Evolutionary conservation across 805 yeast species (phyloP).

Genomic region (Kluyveromyces nonfermentans): DNA sequence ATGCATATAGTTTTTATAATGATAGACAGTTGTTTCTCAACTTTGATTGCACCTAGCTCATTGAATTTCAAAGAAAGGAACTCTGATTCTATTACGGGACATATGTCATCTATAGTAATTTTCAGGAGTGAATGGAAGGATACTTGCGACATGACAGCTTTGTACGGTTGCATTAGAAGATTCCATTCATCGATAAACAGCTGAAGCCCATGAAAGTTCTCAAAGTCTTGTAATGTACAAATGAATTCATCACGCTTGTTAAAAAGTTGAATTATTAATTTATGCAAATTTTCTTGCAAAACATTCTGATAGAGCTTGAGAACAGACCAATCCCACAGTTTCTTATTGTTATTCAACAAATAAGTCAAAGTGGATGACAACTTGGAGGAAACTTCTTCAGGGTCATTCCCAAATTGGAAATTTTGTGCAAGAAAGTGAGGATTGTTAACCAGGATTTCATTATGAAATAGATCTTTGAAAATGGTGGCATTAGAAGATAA

Average conservation of each 20-base stretch:
- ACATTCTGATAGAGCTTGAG: conserved; percentile 35
- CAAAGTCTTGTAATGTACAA: conserved; percentile 28
- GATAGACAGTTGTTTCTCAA: conserved; percentile 72
- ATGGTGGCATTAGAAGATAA: conserved; percentile 54
- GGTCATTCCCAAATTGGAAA: conserved; percentile 33
- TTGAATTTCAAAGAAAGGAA: conserved; percentile 63
- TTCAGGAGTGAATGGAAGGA: conserved; percentile 42
- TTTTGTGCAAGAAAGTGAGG: conserved; percentile 26
- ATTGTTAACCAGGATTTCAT: conserved; percentile 26
- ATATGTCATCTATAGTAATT: conserved; percentile 43
- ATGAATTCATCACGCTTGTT: conserved; percentile 19
- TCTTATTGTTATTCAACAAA: conserved; percentile 22
- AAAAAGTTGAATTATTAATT: conserved; percentile 36
- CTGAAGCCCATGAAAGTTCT: conserved; percentile 30
- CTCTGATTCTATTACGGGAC: conserved; percentile 52
- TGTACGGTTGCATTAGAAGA: conserved; percentile 53
- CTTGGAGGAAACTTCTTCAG: conserved; percentile 19
- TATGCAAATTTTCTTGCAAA: conserved; percentile 31
- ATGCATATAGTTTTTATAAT: conserved; percentile 68
- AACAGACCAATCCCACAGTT: conserved; percentile 31
- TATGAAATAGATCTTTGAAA: conserved; percentile 39
- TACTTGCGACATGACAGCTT: conserved; percentile 43
- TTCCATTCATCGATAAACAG: conserved; percentile 61
- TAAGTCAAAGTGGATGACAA: conserved; percentile 18
- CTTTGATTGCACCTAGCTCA: conserved; percentile 71